Evolutionary conservation across 306 rosid genomes (phyloP), one percentile per base, ranked within the genome.

Genomic region (Cucurbita pepo): DNA sequence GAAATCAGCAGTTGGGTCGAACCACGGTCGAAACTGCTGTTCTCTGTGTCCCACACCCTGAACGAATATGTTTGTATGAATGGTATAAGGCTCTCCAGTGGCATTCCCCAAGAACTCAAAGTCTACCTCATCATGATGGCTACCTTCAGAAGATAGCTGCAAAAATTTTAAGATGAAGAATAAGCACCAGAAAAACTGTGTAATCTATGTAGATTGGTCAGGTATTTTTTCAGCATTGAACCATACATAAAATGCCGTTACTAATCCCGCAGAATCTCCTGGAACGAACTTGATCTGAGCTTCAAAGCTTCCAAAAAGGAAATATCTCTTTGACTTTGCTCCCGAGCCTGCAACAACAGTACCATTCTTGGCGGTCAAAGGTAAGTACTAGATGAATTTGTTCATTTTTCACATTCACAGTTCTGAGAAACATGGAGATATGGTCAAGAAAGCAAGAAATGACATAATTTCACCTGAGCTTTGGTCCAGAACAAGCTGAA

Each of bases 11-110:
- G 89, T 78, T 14, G 97, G 97, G 52, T 90, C 92, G 71, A 94
- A 90, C 98, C 98, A 94, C 75, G 52, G 95, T 71, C 86, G 76
- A 79, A 94, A 89, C 65, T 89, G 96, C 72, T 93, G 91, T 81
- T 93, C 98, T 21, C 70, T 83, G 80, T 82, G 83, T 83, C 98
- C 98, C 56, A 74, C 81, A 82, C 98, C 98, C 53, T 80, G 81
- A 44, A 85, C 77, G 54, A 74, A 87, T 6, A 90, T 45, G 71
- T 90, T 90, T 75, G 97, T 94, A 77, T 90, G 97, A 63, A 89
- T 56, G 67, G 80, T 86, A 78, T 90, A 90, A 41, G 98, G 97
- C 54, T 90, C 88, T 69, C 95, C 97, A 38, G 96, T 79, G 66
- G 77, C 57, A 75, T 94, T 94, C 40, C 98, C 97, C 43, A 89